Conservation (phyloP, 2,329 filamentous ascomycete species). For the Diplodia mutila region DNA sequence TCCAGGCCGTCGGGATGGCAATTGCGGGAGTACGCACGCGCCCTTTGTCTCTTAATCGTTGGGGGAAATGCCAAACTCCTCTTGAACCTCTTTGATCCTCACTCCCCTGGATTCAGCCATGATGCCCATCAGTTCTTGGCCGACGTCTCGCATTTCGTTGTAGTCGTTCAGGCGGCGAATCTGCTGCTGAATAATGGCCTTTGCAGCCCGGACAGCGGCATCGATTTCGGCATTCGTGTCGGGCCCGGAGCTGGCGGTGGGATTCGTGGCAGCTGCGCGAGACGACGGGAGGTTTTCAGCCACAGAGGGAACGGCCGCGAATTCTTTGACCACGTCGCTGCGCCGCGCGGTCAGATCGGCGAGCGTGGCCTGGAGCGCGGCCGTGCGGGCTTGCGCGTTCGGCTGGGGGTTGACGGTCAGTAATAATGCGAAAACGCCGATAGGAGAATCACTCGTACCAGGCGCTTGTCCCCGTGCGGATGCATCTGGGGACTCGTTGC, state of each 20-base stretch:
- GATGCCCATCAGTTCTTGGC: conserved; percentile 66
- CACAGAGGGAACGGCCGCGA: conserved; percentile 37
- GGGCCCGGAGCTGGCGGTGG: background rate
- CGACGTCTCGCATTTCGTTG: conserved; percentile 72
- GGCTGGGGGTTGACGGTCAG: conserved; percentile 17
- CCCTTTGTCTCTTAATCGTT: conserved; percentile 46
- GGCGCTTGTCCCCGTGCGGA: conserved; percentile 8
- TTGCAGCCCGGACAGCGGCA: conserved; percentile 48
- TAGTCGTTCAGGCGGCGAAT: conserved; percentile 69
- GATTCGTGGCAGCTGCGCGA: conserved; percentile 31
- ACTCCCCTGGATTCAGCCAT: conserved; percentile 68
- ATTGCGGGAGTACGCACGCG: background rate
- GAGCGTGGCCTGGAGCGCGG: conserved; percentile 48
- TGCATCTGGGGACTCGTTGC: background rate
- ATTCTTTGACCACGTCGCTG: conserved; percentile 38
- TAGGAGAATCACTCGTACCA: conserved; percentile 20
- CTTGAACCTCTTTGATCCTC: conserved; percentile 54
- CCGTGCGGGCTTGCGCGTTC: background rate
- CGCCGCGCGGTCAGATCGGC: conserved; percentile 51
- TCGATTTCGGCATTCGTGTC: conserved; percentile 31
- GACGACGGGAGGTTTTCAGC: conserved; percentile 37
- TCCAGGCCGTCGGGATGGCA: background rate
- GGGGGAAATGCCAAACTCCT: conserved; percentile 51
- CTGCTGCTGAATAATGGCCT: conserved; percentile 62
- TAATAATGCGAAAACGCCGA: background rate